phyloP scores from a whole-genome alignment of 495 filamentous ascomycete species.

The Aspergillus bridgeri region DNA sequence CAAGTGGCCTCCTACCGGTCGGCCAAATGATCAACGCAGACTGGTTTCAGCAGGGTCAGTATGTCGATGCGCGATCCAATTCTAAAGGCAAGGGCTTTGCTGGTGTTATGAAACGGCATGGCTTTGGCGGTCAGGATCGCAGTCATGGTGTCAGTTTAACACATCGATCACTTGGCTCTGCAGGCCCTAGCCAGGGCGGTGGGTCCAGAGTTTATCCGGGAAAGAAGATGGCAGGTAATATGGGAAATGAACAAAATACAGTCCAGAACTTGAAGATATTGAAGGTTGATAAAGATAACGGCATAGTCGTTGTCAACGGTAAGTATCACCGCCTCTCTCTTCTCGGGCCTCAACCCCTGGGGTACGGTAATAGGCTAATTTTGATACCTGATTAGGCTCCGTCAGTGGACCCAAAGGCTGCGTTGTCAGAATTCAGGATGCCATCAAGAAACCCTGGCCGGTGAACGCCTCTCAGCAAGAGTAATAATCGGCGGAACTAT shows the following conservation, averaged over 20 bases:
- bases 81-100: constrained; percentile 86
- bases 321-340: constrained; percentile 17
- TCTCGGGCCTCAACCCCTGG: neutral
- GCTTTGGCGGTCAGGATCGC: constrained; percentile 82
- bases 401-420: constrained; percentile 83
- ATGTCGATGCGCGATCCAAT: constrained; percentile 76
- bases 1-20: constrained; percentile 66
- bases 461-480: constrained; percentile 44
- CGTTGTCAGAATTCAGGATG: constrained; percentile 81
- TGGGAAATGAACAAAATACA: constrained; percentile 85
- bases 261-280: constrained; percentile 87
- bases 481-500: constrained; percentile 35
- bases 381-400: constrained; percentile 46
- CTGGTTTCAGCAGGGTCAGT: constrained; percentile 90
- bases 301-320: constrained; percentile 85
- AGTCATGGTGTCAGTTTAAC: constrained; percentile 92
- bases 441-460: constrained; percentile 86
- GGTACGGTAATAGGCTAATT: constrained; percentile 8
- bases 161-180: constrained; percentile 85
- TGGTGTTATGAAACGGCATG: constrained; percentile 95
- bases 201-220: constrained; percentile 89
- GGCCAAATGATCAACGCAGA: constrained; percentile 71
- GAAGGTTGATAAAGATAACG: constrained; percentile 77
- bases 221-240: constrained; percentile 95
- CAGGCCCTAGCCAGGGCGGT: constrained; percentile 82